A percentile compares a stretch with the other conserved stretches of the same genome.
Evolutionary conservation across 306 rosid species (phyloP).

Genomic region (Begonia loranthoides): DNA sequence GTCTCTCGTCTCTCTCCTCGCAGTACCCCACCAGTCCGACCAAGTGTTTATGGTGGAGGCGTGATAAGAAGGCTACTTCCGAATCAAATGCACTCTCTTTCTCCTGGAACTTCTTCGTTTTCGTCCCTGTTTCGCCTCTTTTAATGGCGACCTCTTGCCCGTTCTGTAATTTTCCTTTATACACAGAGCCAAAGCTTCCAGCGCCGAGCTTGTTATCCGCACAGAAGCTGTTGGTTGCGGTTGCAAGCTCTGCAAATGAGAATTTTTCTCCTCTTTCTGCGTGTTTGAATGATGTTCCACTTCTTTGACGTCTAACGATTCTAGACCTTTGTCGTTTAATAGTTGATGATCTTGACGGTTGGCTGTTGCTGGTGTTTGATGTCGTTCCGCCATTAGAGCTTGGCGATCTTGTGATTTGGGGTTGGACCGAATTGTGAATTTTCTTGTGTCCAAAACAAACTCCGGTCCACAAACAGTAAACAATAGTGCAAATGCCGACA

Average conservation of each 20-base stretch:
- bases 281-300: conserved; percentile 84
- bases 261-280: conserved; percentile 64
- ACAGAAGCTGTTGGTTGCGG: conserved; percentile 52
- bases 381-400: conserved; percentile 33
- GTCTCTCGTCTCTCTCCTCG: no score
- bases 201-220: conserved; percentile 58
- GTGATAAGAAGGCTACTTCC: conserved; percentile 56
- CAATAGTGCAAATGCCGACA: conserved; percentile 52
- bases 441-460: conserved; percentile 80
- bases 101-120: conserved; percentile 62
- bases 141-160: conserved; percentile 85
- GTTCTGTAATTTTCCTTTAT: conserved; percentile 51
- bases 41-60: no score
- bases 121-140: conserved; percentile 39
- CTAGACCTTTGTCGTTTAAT: conserved; percentile 57
- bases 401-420: conserved; percentile 56
- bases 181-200: conserved; percentile 84
- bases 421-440: conserved; percentile 82
- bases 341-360: conserved; percentile 41
- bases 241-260: conserved; percentile 48
- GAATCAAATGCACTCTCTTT: conserved; percentile 86
- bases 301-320: conserved; percentile 78
- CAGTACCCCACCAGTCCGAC: no score
- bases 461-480: conserved; percentile 66
- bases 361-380: conserved; percentile 27